These are phyloP conservation scores for Diospyros kaki DNA, from an alignment of 148 eudicot species.

Conservation along the genomic window DNA sequence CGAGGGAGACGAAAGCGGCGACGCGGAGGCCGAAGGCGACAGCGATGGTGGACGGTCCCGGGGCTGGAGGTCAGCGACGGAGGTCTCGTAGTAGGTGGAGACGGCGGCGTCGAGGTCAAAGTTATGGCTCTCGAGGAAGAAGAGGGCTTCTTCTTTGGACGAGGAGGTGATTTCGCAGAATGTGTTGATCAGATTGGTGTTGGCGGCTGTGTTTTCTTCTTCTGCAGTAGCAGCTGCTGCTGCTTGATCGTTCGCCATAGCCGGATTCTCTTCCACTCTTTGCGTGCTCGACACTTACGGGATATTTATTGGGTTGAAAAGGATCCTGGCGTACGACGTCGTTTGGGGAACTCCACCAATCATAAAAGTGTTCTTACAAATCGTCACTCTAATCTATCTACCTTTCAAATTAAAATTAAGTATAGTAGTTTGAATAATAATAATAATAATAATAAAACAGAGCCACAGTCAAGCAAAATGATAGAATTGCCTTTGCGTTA, in stretches of 20 bases:
- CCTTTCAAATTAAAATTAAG: too few relatives aligned
- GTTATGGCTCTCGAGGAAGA: slow-evolving; percentile 72
- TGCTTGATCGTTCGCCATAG: slow-evolving; percentile 15
- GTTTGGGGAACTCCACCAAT: too few relatives aligned
- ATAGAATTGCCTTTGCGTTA: too few relatives aligned
- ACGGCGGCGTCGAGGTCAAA: slow-evolving; percentile 77
- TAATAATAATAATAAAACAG: too few relatives aligned
- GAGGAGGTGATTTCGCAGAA: slow-evolving; percentile 64
- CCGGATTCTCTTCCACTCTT: slow-evolving; percentile 13
- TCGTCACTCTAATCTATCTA: too few relatives aligned
- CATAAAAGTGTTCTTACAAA: too few relatives aligned
- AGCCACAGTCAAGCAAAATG: too few relatives aligned
- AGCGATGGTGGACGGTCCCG: slow-evolving; percentile 18
- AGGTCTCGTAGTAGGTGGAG: slow-evolving; percentile 68
- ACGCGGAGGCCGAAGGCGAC: slow-evolving; percentile 11
- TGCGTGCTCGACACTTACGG: background rate
- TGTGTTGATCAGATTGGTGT: slow-evolving; percentile 33
- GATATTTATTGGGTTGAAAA: too few relatives aligned
- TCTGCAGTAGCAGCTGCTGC: background rate
- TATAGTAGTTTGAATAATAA: too few relatives aligned
- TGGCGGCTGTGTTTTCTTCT: background rate
- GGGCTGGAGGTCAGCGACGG: slow-evolving; percentile 19
- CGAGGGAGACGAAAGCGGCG: slow-evolving; percentile 36
- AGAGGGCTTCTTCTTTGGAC: slow-evolving; percentile 49
- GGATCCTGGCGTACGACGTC: too few relatives aligned